Evolutionary conservation across 2,329 filamentous ascomycete species (phyloP), one percentile per base, ranked within the genome.

Genomic region (Botryotinia calthae): DNA sequence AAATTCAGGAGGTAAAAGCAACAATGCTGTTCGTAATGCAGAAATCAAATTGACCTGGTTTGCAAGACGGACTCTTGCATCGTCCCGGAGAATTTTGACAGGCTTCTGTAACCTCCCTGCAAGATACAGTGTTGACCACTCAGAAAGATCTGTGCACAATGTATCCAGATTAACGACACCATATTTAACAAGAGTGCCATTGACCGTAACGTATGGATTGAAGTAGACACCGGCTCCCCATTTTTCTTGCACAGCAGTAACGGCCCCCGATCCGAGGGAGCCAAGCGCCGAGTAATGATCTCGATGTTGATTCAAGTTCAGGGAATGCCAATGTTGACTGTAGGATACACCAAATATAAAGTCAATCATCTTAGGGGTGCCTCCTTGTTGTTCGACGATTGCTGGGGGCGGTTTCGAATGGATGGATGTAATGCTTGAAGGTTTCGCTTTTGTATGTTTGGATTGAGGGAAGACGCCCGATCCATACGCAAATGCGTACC

Each of bases 211-310:
- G 81, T 95, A 98, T 0, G 96, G 95, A 79, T 99, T 97, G 84
- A 98, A 99, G 83, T 99, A 99, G 56, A 98, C 94, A 10, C 96
- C 97, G 0, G 96, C 96, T 59, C 96, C 96, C 84, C 92, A 93
- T 76, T 86, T 88, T 79, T 98, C 93, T 82, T 99, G 95, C 31
- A 98, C 90, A 71, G 90, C 87, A 22, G 93, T 94, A 28, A 98
- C 93, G 6, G 93, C 87, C 44, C 90, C 95, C 1, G 95, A 98
- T 1, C 95, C 95, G 31, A 98, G 83, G 22, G 90, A 91, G 1
- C 93, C 93, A 31, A 99, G 85, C 18, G 88, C 90, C 1, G 95
- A 98, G 83, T 99, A 99, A 82, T 99, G 96, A 79, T 97, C 88
- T 12, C 93, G 91, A 80, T 99, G 92, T 81, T 98, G 92, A 76